phyloP scores from a whole-genome alignment of 2,329 filamentous ascomycete species.

The Exserohilum turcica region DNA sequence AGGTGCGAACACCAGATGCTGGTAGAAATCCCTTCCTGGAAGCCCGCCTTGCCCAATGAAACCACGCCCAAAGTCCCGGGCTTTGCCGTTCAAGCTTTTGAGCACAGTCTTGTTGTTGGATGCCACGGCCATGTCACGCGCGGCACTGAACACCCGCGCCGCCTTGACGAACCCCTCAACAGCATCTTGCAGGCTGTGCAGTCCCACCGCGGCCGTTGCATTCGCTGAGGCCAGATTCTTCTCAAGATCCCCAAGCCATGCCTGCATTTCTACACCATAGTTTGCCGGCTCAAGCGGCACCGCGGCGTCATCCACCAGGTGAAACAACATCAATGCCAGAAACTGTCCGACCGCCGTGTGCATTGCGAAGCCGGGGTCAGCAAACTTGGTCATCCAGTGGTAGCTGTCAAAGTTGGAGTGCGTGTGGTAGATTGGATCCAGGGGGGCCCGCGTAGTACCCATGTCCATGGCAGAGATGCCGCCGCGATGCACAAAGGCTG shows the following conservation, averaged over 20 bases:
- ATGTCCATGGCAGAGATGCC: constrained; percentile 50
- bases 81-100: constrained; percentile 48
- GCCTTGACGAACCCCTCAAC: constrained; percentile 43
- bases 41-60: constrained; percentile 54
- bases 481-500: constrained; percentile 51
- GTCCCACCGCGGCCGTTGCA: background rate
- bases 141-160: constrained; percentile 30
- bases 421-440: constrained; percentile 53
- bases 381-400: constrained; percentile 58
- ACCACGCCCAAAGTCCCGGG: constrained; percentile 51
- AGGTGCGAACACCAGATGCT: constrained; percentile 54
- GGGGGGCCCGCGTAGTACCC: constrained; percentile 44
- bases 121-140: constrained; percentile 34
- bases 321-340: constrained; percentile 50
- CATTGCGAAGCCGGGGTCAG: constrained; percentile 56
- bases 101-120: constrained; percentile 29
- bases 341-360: constrained; percentile 57
- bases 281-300: constrained; percentile 47
- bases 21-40: constrained; percentile 51
- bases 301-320: constrained; percentile 44
- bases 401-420: constrained; percentile 55
- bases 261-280: constrained; percentile 44
- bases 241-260: constrained; percentile 42
- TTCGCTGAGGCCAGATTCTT: constrained; percentile 15
- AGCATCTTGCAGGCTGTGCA: constrained; percentile 30